Base-by-base conservation (phyloP, 2,329 filamentous ascomycete species). In the Penicillium palitans region DNA sequence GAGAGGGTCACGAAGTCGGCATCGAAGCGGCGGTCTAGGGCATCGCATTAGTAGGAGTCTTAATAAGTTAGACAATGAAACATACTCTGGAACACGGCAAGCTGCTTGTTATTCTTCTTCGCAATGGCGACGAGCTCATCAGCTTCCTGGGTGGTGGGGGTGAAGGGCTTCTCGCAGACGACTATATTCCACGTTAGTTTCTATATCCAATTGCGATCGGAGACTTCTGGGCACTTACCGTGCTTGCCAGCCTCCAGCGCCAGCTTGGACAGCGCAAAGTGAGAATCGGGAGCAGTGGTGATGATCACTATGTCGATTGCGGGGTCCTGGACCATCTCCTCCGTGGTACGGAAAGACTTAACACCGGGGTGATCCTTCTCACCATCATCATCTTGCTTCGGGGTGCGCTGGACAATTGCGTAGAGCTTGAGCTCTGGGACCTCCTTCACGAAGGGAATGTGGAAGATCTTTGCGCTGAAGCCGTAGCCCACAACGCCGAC, bases 91-190 rank as follows among this genome's bases (percentile, higher is more conserved):
- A 88, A 90, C n/a, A 90, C 87, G 62, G 85, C 86, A 60, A 90
- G 74, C 45, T 87, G 71, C 55, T 79, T 80, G 39, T 78, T 73
- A 47, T 80, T 73, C 58, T 81, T 73, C 61, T 80, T 74, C 10
- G 87, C 83, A 50, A 87, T 76, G 10, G 74, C 73, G 45, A 84
- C 81, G 7, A 93, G 83, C 64, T 84, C 76, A 35, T 84, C 80
- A 12, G 90, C 90, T 75, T 93, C 87, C 58, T 83, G 79, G 1
- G 83, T 79, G 1, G 87, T 89, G 21, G 90, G 87, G 13, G 90
- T 89, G 72, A 93, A 93, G 2, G 90, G 90, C 79, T 93, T 93
- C 79, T 93, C 90, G 49, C 89, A 88, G 52, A 93, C 80, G 27
- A 93, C 88, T 80, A 24, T 24, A 12, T 35, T 10, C 10, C 9